Conservation (phyloP, 352 stramenopile genomes). For the Globisporangium cylindrosporum region DNA sequence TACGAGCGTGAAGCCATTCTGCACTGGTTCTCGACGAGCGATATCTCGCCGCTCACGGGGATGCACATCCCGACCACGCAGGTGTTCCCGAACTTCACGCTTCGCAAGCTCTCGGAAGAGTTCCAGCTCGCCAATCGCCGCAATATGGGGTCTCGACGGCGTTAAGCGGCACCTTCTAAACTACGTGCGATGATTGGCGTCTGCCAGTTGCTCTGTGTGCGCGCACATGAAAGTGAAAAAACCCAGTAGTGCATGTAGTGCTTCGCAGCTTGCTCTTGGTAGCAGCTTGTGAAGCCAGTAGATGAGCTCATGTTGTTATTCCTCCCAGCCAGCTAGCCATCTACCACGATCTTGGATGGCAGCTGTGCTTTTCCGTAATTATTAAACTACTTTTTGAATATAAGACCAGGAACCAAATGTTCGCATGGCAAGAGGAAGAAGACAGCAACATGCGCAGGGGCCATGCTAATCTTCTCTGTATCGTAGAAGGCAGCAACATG, state of each 20-base stretch:
- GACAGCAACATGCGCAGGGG: not conserved
- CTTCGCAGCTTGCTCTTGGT: not conserved
- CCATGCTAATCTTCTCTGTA: no score
- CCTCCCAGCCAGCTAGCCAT: not conserved
- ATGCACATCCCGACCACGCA: constrained; percentile 70
- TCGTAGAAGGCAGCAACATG: not conserved
- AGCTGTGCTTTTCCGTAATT: constrained; percentile 2
- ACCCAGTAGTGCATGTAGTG: not conserved
- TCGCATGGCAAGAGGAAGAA: not conserved
- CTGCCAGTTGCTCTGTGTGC: not conserved
- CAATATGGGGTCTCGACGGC: constrained; percentile 12
- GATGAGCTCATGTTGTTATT: not conserved
- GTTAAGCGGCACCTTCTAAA: not conserved
- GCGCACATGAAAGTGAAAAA: not conserved
- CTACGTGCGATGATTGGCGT: not conserved
- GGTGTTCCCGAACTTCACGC: constrained; percentile 70
- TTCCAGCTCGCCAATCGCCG: constrained; percentile 29
- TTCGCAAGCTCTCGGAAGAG: constrained; percentile 68
- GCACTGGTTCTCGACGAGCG: constrained; percentile 89
- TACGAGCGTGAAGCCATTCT: constrained; percentile 95
- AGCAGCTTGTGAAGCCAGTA: not conserved
- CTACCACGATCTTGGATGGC: not conserved
- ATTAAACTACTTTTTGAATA: constrained; percentile 11
- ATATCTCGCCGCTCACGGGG: constrained; percentile 79
- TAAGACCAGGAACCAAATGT: not conserved